Percentiles rank a stretch among this genome's conserved stretches.
phyloP scores from a whole-genome alignment of 2,329 filamentous ascomycete genomes.

The Pestalotiopsis sp. region DNA sequence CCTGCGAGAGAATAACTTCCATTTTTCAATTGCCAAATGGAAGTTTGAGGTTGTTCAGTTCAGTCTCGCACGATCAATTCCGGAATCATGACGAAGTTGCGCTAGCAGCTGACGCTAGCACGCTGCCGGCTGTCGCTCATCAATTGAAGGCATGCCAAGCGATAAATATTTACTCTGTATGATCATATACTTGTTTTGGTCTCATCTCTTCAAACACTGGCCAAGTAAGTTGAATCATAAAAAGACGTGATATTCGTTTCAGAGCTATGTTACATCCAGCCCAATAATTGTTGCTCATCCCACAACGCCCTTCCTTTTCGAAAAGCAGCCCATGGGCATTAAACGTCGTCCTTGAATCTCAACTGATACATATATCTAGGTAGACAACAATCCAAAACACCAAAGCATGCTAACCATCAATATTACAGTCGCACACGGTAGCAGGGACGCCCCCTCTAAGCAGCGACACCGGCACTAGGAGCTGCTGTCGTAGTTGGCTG shows the following conservation, averaged over 20 bases:
- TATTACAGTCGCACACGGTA: background rate
- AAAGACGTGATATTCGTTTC: background rate
- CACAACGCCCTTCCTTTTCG: background rate
- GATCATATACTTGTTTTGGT: too few relatives aligned
- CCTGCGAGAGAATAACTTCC: conserved; percentile 24
- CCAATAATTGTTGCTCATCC: background rate
- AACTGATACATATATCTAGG: background rate
- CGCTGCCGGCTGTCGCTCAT: background rate
- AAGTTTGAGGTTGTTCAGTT: background rate
- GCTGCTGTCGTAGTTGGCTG: background rate
- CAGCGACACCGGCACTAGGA: background rate
- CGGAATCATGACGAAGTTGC: background rate
- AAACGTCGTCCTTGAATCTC: background rate
- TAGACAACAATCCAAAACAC: background rate
- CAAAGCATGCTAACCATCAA: background rate
- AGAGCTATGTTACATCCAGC: conserved; percentile 4
- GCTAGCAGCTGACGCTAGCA: conserved; percentile 1
- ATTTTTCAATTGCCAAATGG: conserved; percentile 14
- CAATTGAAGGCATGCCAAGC: background rate
- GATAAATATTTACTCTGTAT: background rate
- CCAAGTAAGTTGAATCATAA: background rate
- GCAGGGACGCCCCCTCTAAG: background rate
- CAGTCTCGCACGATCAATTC: conserved; percentile 1
- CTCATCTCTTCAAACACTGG: too few relatives aligned
- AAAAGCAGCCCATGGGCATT: background rate